These are phyloP conservation scores for Pseudocercospora fuligena DNA, from an alignment of 2,329 filamentous ascomycete species.

Conservation along the genomic window DNA sequence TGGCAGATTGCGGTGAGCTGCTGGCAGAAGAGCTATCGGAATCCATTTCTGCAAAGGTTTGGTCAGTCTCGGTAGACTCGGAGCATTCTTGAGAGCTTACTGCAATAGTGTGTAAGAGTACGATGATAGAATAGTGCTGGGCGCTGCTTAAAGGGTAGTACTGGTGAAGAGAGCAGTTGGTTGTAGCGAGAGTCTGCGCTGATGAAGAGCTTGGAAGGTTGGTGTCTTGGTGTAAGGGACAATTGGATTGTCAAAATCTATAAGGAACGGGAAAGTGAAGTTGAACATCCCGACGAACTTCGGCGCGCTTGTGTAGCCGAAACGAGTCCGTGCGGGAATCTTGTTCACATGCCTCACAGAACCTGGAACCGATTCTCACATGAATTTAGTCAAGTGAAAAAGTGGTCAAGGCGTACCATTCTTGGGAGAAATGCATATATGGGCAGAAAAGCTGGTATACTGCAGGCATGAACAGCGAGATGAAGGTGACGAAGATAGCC, in stretches of 20 bases:
- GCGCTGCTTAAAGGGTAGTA: background rate
- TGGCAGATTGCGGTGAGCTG: background rate
- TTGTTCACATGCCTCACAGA: background rate
- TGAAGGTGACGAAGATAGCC: background rate
- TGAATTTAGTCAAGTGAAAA: background rate
- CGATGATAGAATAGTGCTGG: background rate
- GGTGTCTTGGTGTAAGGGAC: background rate
- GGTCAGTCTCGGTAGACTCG: background rate
- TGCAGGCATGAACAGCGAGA: too few species aligned
- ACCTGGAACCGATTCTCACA: background rate
- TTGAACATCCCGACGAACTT: background rate
- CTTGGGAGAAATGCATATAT: background rate
- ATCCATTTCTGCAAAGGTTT: background rate
- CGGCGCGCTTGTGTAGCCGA: background rate
- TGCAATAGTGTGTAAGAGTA: background rate
- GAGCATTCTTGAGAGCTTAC: background rate
- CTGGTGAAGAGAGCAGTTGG: background rate
- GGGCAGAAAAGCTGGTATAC: background rate
- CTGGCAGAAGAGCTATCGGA: background rate
- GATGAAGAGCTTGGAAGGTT: background rate
- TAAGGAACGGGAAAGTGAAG: background rate
- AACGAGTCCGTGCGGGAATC: background rate
- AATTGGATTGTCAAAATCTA: background rate
- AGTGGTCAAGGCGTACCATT: background rate
- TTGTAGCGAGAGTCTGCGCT: background rate